phyloP scores from a whole-genome alignment of 2,329 filamentous ascomycete species.

The Xylariaceae sp. region DNA sequence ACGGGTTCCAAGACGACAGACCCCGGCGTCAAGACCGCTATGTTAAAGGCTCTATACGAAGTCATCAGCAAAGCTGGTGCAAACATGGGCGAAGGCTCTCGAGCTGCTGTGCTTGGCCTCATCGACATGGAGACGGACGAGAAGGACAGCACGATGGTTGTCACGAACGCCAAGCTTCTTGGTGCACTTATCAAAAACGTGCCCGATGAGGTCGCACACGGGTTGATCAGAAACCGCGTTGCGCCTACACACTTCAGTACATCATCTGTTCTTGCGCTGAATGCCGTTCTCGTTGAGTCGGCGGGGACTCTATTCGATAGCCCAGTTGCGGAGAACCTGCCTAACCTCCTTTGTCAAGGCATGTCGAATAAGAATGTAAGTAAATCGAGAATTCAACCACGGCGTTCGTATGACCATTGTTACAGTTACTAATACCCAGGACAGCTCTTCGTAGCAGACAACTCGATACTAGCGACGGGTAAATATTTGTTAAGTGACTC shows the following conservation, averaged over 20 bases:
- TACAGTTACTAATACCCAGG: constrained; percentile 1
- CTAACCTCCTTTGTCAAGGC: constrained; percentile 73
- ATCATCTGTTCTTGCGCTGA: constrained; percentile 79
- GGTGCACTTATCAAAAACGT: constrained; percentile 87
- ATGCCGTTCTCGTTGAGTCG: constrained; percentile 81
- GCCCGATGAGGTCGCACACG: constrained; percentile 62
- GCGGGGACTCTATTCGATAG: constrained; percentile 64
- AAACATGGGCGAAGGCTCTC: constrained; percentile 91
- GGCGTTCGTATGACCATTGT: constrained; percentile 2
- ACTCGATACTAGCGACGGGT: constrained; percentile 82
- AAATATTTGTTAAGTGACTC: constrained; percentile 77
- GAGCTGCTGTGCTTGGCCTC: constrained; percentile 77
- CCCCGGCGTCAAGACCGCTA: constrained; percentile 82
- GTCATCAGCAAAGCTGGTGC: constrained; percentile 91
- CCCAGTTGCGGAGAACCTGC: constrained; percentile 66
- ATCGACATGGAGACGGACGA: constrained; percentile 83
- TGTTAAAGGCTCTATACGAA: constrained; percentile 95
- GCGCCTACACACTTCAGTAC: constrained; percentile 71
- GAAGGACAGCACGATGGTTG: constrained; percentile 71
- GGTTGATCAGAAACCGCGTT: constrained; percentile 66
- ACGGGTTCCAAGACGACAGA: constrained; percentile 92
- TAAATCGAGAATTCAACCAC: constrained; percentile 15
- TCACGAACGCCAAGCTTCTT: constrained; percentile 86
- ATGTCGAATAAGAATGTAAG: constrained; percentile 72
- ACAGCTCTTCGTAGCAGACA: constrained; percentile 80